Base-by-base conservation (phyloP, 352 stramenopile genomes). In the Pythium phragmiticola region DNA sequence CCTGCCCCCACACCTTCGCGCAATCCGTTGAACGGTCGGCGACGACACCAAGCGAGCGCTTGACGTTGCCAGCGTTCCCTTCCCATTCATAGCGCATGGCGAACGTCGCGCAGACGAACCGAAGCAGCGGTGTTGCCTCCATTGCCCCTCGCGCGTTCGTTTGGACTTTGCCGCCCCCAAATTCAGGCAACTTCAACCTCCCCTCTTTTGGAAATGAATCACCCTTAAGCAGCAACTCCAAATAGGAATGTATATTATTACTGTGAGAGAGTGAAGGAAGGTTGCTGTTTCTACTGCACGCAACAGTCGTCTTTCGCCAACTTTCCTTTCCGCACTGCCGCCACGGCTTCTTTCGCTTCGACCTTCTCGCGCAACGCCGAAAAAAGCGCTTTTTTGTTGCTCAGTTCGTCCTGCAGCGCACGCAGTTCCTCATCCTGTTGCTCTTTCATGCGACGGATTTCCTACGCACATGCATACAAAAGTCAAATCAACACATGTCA, bases 361-460 rank as follows among this genome's bases (percentile, higher is more conserved):
- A 89, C 51, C 33, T 80, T 73, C n/a, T 89, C 77, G 3, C 71
- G 81, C 19, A 92, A 65, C 41, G 75, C 67, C 33, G 66, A 66
- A 30, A 89, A 55, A 21, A 77, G 45, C n/a, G 72, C 68, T 48
- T 74, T 77, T 53, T 83, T 81, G 13, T 88, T 78, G 30, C 74
- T 76, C 37, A 89, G 36, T 7, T 90, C 64, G 19, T 67, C 65
- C 33, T 81, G 73, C n/a, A 92, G 58, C 14, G 55, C 69, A 30
- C 54, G 63, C 4, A 87, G 48, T 33, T 89, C 75, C 7, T 82
- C 66, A 52, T 90, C 83, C 58, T 90, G 81, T 52, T 88, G 58
- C 13, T 66, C 72, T 62, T 87, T 89, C 46, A 89, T 52, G 3
- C 65, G 57, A 23, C 76, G 79, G 14, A 92, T 89, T 11, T 88